phyloP scores from a whole-genome alignment of 1,284 basidiomycete species.

The Laetiporus sulphureus region DNA sequence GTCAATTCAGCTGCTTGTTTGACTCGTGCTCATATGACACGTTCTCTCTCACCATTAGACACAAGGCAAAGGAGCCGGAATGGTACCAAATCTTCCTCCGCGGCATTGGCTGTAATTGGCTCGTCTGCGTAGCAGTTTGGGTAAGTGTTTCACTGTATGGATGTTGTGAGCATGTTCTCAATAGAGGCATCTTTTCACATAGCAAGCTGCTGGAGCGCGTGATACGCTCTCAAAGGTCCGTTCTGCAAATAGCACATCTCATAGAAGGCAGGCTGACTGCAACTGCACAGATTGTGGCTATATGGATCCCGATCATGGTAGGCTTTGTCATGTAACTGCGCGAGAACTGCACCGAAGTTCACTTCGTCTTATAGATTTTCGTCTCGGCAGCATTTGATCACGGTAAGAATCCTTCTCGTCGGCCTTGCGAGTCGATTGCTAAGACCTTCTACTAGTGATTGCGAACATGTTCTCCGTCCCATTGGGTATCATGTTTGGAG shows the following conservation, averaged over 20 bases:
- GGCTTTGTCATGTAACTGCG: background rate
- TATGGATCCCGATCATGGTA: slow-evolving; percentile 76
- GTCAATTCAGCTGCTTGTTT: slow-evolving; percentile 14
- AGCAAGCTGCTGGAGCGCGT: slow-evolving; percentile 69
- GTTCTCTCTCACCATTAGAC: slow-evolving; percentile 30
- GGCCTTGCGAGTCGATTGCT: background rate
- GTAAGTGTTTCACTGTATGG: slow-evolving; percentile 29
- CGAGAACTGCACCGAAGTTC: background rate
- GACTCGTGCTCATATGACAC: background rate
- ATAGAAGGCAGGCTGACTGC: background rate
- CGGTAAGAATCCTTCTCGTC: slow-evolving; percentile 32
- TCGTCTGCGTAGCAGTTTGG: slow-evolving; percentile 76
- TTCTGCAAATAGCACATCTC: background rate
- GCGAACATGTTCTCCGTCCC: slow-evolving; percentile 76
- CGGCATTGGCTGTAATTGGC: slow-evolving; percentile 75
- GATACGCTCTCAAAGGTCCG: slow-evolving; percentile 67
- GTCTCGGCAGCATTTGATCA: slow-evolving; percentile 70
- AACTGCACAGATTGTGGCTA: slow-evolving; percentile 44
- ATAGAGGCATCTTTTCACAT: background rate
- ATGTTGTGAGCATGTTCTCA: background rate
- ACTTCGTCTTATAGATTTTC: slow-evolving; percentile 43
- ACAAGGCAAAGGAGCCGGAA: slow-evolving; percentile 55
- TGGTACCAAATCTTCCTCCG: slow-evolving; percentile 75
- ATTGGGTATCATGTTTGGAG: slow-evolving; percentile 67
- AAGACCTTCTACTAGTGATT: slow-evolving; percentile 36